phyloP scores from a whole-genome alignment of 108 stramenopile genomes.

The Fragilariopsis cylindrus region DNA sequence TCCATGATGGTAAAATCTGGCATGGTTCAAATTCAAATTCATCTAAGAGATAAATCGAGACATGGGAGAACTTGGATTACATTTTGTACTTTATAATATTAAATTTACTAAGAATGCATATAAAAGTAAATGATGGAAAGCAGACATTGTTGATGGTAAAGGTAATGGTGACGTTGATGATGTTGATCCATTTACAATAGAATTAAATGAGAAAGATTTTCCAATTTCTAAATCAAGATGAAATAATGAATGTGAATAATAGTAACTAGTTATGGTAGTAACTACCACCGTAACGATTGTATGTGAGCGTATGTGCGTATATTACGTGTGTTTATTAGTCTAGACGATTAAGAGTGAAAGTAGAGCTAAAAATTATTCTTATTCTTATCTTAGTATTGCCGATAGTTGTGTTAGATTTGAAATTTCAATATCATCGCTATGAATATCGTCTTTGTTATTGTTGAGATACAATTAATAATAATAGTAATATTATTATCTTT shows the following conservation, averaged over 20 bases:
- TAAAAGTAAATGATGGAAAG: conserved; percentile 69
- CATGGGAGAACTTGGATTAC: conserved; percentile 79
- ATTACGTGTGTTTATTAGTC: too few species aligned
- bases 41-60: conserved; percentile 18
- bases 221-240: conserved; percentile 18
- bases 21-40: conserved; percentile 75
- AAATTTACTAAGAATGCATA: conserved; percentile 64
- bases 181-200: conserved; percentile 34
- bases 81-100: conserved; percentile 75
- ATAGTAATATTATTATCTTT: neutral
- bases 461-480: too few species aligned
- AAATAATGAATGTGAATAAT: too few species aligned
- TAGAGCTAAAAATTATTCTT: too few species aligned
- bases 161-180: conserved; percentile 12
- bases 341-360: too few species aligned
- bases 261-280: too few species aligned
- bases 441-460: too few species aligned
- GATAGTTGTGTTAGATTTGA: too few species aligned
- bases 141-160: conserved; percentile 43
- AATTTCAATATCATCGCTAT: too few species aligned
- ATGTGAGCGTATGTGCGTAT: too few species aligned
- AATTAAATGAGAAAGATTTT: conserved; percentile 59
- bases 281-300: too few species aligned
- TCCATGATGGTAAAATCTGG: conserved; percentile 81
- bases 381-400: too few species aligned